These are phyloP conservation scores for Fereydounia khargensis DNA, from an alignment of 1,284 basidiomycete species.

Conservation along the genomic window DNA sequence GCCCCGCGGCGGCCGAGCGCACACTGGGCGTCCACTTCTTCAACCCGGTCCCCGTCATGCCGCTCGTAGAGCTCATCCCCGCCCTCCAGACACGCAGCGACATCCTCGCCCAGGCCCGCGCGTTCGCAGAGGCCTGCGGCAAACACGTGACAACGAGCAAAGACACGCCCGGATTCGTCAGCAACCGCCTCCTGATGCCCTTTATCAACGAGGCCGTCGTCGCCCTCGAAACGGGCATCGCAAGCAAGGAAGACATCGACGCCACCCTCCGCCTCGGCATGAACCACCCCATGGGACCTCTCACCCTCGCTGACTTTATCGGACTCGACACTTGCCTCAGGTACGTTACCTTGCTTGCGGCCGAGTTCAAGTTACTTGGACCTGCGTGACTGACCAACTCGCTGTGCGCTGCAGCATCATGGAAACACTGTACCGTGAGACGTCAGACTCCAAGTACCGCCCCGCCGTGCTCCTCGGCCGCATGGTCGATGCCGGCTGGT, in stretches of 20 bases:
- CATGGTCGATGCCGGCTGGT: conserved; percentile 95
- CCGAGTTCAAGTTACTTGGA: no score
- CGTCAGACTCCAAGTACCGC: conserved; percentile 94
- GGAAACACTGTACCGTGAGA: conserved; percentile 63
- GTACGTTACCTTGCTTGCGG: no score
- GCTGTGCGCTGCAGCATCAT: conserved; percentile 45
- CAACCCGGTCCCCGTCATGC: conserved; percentile 72
- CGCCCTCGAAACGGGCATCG: conserved; percentile 85
- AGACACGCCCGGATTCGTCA: conserved; percentile 80
- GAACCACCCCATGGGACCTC: conserved; percentile 86
- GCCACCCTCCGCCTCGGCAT: conserved; percentile 88
- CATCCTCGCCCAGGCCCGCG: conserved; percentile 72
- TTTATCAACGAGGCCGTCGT: conserved; percentile 92
- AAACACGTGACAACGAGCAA: conserved; percentile 62
- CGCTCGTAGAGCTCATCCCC: conserved; percentile 86
- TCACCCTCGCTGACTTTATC: conserved; percentile 66
- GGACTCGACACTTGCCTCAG: conserved; percentile 73
- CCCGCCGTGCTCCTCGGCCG: conserved; percentile 82
- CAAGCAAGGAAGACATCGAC: conserved; percentile 91
- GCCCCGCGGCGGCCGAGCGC: conserved; percentile 32
- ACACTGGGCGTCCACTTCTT: conserved; percentile 79
- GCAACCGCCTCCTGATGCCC: conserved; percentile 71
- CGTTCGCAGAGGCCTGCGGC: conserved; percentile 83
- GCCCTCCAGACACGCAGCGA: conserved; percentile 82
- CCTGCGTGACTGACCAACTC: no score